These are phyloP conservation scores for Naematelia aurantialba DNA, from an alignment of 768 basidiomycete genomes.

Conservation along the genomic window DNA sequence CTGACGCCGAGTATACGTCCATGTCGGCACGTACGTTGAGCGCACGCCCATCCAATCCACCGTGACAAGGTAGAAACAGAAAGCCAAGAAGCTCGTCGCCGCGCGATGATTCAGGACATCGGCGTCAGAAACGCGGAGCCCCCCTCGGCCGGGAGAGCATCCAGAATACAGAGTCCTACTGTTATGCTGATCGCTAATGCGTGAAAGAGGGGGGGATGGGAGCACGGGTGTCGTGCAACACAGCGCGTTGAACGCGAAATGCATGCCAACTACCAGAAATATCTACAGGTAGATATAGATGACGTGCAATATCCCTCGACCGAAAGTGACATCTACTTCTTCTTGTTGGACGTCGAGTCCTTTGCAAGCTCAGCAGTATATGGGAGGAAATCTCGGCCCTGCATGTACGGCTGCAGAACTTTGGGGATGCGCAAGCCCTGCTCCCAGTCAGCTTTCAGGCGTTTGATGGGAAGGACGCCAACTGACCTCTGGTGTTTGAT, in stretches of 20 bases:
- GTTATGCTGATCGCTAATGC: too few species aligned
- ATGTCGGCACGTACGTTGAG: constrained; percentile 3
- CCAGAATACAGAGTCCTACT: too few species aligned
- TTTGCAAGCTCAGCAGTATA: constrained; percentile 52
- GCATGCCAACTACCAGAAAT: neutral
- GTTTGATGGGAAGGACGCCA: neutral
- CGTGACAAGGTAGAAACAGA: too few species aligned
- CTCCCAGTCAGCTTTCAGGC: constrained; percentile 1
- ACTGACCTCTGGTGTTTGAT: constrained; percentile 87
- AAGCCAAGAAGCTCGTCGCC: too few species aligned
- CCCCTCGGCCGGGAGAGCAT: too few species aligned
- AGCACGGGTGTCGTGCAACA: too few species aligned
- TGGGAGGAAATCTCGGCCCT: constrained; percentile 64
- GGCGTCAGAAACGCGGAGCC: too few species aligned
- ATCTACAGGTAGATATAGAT: neutral
- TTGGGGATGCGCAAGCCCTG: constrained; percentile 89
- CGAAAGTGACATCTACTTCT: constrained; percentile 20
- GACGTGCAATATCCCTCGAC: neutral
- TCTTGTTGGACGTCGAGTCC: constrained; percentile 45
- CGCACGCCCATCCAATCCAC: too few species aligned
- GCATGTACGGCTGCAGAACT: constrained; percentile 89
- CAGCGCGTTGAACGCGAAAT: too few species aligned
- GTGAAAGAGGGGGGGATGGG: too few species aligned
- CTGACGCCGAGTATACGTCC: constrained; percentile 34
- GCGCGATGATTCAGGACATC: too few species aligned